These are phyloP conservation scores for Dimocarpus longan DNA, from an alignment of 345 rosid genomes.

Conservation along the genomic window DNA sequence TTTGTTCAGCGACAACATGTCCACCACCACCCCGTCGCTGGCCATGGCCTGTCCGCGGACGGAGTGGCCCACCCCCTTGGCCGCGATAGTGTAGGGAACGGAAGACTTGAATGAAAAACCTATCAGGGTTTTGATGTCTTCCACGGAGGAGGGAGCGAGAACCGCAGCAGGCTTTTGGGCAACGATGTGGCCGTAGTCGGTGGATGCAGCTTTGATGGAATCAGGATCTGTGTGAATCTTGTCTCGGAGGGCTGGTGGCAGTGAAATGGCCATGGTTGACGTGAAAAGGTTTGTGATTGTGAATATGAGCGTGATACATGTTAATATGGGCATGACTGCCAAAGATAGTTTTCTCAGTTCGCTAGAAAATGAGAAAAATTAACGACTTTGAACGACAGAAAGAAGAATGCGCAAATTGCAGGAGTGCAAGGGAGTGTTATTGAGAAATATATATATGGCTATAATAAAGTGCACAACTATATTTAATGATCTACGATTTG, in stretches of 20 bases:
- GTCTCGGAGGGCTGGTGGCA: not conserved
- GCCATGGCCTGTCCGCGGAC: slow-evolving; percentile 51
- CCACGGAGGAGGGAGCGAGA: slow-evolving; percentile 33
- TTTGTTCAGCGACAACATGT: slow-evolving; percentile 37
- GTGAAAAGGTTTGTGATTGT: not conserved
- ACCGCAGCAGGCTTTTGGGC: slow-evolving; percentile 37
- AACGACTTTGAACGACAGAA: not conserved
- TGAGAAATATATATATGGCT: not conserved
- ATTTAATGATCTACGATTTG: too few relatives aligned
- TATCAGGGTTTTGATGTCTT: slow-evolving; percentile 39
- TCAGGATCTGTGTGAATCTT: slow-evolving; percentile 30
- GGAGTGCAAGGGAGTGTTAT: not conserved
- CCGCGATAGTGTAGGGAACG: slow-evolving; percentile 35
- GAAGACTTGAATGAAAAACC: slow-evolving; percentile 29
- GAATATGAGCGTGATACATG: not conserved
- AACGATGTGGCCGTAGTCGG: slow-evolving; percentile 45
- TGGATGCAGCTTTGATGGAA: slow-evolving; percentile 33
- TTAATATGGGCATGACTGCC: not conserved
- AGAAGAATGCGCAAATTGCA: not conserved
- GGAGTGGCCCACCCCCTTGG: slow-evolving; percentile 51
- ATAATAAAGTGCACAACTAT: not conserved
- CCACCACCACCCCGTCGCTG: slow-evolving; percentile 41
- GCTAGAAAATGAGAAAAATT: not conserved
- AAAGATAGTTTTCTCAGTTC: not conserved
- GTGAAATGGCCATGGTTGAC: not conserved